Percentiles rank a stretch among this genome's conserved stretches.
Conservation (phyloP, 345 rosid genomes). For the Populus nigra region DNA sequence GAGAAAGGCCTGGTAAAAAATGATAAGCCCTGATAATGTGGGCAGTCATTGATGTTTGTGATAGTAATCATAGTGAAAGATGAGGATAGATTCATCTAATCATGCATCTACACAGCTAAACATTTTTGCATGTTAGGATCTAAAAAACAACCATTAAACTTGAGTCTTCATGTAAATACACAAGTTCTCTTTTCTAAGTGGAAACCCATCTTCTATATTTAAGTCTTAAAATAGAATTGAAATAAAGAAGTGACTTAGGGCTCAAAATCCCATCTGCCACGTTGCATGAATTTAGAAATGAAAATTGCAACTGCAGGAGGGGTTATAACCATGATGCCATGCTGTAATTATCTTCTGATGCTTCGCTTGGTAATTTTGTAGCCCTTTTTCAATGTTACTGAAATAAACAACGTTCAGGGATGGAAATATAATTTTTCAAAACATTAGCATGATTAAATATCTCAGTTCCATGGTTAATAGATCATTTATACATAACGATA, state of each 20-base stretch:
- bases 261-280: background rate
- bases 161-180: background rate
- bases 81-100: background rate
- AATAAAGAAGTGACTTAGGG: background rate
- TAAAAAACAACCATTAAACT: background rate
- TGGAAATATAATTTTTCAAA: background rate
- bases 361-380: background rate
- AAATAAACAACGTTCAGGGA: background rate
- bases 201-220: background rate
- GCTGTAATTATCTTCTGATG: background rate
- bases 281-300: background rate
- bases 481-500: conserved; percentile 7
- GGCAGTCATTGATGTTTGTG: background rate
- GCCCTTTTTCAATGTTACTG: background rate
- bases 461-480: background rate
- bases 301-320: background rate
- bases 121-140: background rate
- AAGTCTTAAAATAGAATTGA: background rate
- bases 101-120: background rate
- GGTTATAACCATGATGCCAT: background rate
- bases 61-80: background rate
- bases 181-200: background rate
- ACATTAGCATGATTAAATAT: background rate
- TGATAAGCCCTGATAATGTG: background rate
- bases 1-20: background rate